phyloP scores from a whole-genome alignment of 805 yeast species.

The Danielia oregonensis region DNA sequence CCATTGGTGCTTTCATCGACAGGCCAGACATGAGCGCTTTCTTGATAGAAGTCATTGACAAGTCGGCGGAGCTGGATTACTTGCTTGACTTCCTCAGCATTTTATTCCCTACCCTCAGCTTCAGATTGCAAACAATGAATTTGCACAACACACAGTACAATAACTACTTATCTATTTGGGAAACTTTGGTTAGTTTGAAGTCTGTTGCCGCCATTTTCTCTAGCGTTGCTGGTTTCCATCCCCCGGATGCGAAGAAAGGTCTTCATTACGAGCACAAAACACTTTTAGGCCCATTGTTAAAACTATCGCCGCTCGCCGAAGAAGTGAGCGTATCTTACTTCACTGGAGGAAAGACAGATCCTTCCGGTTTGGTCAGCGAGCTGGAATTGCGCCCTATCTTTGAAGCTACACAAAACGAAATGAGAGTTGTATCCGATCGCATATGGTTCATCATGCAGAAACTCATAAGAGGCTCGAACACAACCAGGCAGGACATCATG shows the following conservation, averaged over 20 bases:
- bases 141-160: slow-evolving; percentile 51
- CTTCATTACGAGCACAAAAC: slow-evolving; percentile 57
- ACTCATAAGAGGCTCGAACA: slow-evolving; percentile 67
- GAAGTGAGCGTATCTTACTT: slow-evolving; percentile 48
- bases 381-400: slow-evolving; percentile 47
- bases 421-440: slow-evolving; percentile 53
- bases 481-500: slow-evolving; percentile 61
- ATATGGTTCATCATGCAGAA: slow-evolving; percentile 69
- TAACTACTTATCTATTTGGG: slow-evolving; percentile 51
- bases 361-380: slow-evolving; percentile 37
- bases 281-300: slow-evolving; percentile 71
- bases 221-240: slow-evolving; percentile 51
- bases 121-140: slow-evolving; percentile 35
- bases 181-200: slow-evolving; percentile 56
- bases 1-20: slow-evolving; percentile 24
- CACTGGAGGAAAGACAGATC: slow-evolving; percentile 17
- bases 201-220: slow-evolving; percentile 59
- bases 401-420: slow-evolving; percentile 52
- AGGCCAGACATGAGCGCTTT: slow-evolving; percentile 25
- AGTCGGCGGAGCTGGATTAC: slow-evolving; percentile 65
- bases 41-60: slow-evolving; percentile 51
- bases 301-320: slow-evolving; percentile 68
- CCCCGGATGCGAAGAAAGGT: slow-evolving; percentile 40
- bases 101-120: slow-evolving; percentile 44
- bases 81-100: slow-evolving; percentile 56